These are phyloP conservation scores for Austroboletus festivus DNA, from an alignment of 768 basidiomycete species.

Conservation along the genomic window DNA sequence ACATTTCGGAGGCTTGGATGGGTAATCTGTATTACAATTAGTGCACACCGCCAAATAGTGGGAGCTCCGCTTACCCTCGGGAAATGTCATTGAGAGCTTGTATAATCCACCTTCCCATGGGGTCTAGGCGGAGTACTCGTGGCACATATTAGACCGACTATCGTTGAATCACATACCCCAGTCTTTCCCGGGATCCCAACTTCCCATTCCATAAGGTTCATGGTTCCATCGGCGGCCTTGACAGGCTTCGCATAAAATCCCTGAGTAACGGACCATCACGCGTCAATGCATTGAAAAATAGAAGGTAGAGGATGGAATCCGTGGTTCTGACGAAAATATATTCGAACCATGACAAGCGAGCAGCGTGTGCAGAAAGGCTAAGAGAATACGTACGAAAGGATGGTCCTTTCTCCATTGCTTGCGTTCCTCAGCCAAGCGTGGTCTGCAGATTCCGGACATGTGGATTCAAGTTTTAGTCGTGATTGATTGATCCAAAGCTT, in stretches of 20 bases:
- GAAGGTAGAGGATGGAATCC: no score
- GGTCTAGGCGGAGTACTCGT: conserved; percentile 54
- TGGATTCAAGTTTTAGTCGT: conserved; percentile 1
- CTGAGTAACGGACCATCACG: conserved; percentile 39
- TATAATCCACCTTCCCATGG: conserved; percentile 96
- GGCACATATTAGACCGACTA: conserved; percentile 6
- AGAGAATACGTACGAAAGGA: conserved; percentile 74
- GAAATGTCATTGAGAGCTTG: conserved; percentile 92
- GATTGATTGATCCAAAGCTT: not conserved
- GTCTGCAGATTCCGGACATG: conserved; percentile 90
- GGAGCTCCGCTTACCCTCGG: conserved; percentile 66
- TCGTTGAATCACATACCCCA: conserved; percentile 53
- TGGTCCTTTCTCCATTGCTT: conserved; percentile 99
- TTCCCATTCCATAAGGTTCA: conserved; percentile 98
- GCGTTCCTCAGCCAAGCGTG: conserved; percentile 91
- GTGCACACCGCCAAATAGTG: not conserved
- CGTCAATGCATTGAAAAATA: conserved; percentile 6
- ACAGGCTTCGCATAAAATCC: conserved; percentile 96
- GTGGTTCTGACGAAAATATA: no score
- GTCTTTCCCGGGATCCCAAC: conserved; percentile 96
- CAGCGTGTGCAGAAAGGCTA: not conserved
- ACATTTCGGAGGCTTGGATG: conserved; percentile 96
- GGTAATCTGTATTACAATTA: conserved; percentile 62
- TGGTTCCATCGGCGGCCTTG: conserved; percentile 86
- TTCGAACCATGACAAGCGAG: conserved; percentile 1